Evolutionary conservation across 1,284 basidiomycete genomes (phyloP).

Genomic region (Paramarasmius palmivorus): DNA sequence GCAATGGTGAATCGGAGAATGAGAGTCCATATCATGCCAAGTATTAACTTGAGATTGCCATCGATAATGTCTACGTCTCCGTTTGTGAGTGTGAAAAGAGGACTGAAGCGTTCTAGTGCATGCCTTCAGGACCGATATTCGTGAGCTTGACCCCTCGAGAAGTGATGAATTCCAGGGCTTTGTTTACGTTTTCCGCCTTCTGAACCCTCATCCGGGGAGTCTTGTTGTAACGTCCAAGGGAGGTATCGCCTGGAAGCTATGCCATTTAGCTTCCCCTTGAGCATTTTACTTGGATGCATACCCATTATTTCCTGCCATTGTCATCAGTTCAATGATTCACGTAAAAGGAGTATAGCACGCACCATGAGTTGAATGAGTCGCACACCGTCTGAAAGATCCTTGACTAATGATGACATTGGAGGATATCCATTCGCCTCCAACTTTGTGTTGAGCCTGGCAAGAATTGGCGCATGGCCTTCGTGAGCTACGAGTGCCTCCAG

Average conservation of each 20-base stretch:
- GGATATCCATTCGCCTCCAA: slow-evolving; percentile 84
- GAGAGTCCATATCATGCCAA: slow-evolving; percentile 99
- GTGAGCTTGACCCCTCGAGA: slow-evolving; percentile 95
- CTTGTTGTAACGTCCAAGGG: slow-evolving; percentile 89
- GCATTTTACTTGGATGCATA: slow-evolving; percentile 27
- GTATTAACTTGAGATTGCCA: slow-evolving; percentile 94
- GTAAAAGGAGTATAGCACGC: slow-evolving; percentile 22
- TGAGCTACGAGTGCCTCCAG: neutral
- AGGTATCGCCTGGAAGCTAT: slow-evolving; percentile 69
- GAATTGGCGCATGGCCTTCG: slow-evolving; percentile 3
- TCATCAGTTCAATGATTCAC: neutral
- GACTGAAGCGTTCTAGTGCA: neutral
- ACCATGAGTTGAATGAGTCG: slow-evolving; percentile 93
- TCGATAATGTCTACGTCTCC: slow-evolving; percentile 85
- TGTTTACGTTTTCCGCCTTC: slow-evolving; percentile 97
- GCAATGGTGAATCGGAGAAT: slow-evolving; percentile 97
- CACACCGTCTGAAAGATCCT: slow-evolving; percentile 94
- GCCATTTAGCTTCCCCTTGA: slow-evolving; percentile 5
- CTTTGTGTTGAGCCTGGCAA: slow-evolving; percentile 88
- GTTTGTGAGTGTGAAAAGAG: neutral
- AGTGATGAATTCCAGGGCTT: slow-evolving; percentile 93
- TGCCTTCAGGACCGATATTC: slow-evolving; percentile 95
- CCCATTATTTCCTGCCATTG: slow-evolving; percentile 87
- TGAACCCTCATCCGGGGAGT: slow-evolving; percentile 91
- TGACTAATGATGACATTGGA: slow-evolving; percentile 88